phyloP scores from a whole-genome alignment of 2,329 filamentous ascomycete genomes.

The Penicillium glabrum region DNA sequence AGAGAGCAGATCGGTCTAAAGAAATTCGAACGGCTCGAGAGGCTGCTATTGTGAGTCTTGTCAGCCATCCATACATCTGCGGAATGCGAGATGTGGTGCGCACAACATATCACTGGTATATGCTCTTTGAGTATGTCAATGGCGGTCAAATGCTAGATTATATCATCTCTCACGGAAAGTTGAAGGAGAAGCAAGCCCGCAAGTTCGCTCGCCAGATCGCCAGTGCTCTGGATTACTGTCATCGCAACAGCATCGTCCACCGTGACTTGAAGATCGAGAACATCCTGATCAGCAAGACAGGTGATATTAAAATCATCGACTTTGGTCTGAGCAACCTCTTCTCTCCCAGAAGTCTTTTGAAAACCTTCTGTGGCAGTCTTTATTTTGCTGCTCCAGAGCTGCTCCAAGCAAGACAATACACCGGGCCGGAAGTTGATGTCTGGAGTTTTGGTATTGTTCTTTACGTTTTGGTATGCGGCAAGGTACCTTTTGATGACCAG shows the following conservation, averaged over 20 bases:
- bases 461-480: constrained; percentile 94
- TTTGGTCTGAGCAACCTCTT: constrained; percentile 97
- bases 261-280: constrained; percentile 98
- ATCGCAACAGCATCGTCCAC: constrained; percentile 97
- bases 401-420: constrained; percentile 90
- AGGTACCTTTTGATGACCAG: constrained; percentile 98
- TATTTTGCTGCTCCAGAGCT: constrained; percentile 97
- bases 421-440: constrained; percentile 92
- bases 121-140: constrained; percentile 99
- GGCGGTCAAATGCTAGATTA: constrained; percentile 99
- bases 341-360: constrained; percentile 77
- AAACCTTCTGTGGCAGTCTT: constrained; percentile 95
- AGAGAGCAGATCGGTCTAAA: constrained; percentile 92
- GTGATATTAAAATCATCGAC: constrained; percentile 99
- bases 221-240: constrained; percentile 94
- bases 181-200: constrained; percentile 97
- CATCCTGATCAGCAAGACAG: constrained; percentile 97
- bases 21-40: constrained; percentile 93
- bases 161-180: constrained; percentile 94
- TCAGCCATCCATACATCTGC: constrained; percentile 94
- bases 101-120: constrained; percentile 99
- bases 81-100: constrained; percentile 92
- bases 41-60: constrained; percentile 90
- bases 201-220: constrained; percentile 98
- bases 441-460: constrained; percentile 99